phyloP scores from a whole-genome alignment of 106 monocot species.

The Ottelia alismoides region DNA sequence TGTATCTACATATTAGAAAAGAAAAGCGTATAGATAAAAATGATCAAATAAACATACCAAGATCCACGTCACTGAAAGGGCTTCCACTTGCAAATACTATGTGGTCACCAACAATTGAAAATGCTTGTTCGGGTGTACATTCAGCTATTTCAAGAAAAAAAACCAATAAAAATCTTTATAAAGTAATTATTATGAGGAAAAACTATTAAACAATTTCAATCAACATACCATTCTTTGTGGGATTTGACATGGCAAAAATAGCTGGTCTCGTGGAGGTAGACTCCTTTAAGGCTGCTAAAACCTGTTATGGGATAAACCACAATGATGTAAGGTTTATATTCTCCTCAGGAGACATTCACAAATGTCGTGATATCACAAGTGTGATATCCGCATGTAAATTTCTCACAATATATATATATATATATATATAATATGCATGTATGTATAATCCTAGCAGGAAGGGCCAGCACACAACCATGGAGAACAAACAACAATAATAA shows the following conservation, averaged over 20 bases:
- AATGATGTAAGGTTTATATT: background rate
- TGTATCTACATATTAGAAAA: too few species aligned
- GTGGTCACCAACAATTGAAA: slow-evolving; percentile 79
- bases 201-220: slow-evolving; percentile 1
- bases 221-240: slow-evolving; percentile 83
- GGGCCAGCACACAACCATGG: too few species aligned
- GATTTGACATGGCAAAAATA: slow-evolving; percentile 99
- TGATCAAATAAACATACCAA: slow-evolving; percentile 57
- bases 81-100: slow-evolving; percentile 94
- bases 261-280: slow-evolving; percentile 87
- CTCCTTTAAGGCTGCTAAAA: slow-evolving; percentile 88
- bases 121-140: slow-evolving; percentile 92
- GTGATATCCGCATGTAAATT: too few species aligned
- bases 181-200: background rate
- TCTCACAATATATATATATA: too few species aligned
- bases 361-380: too few species aligned
- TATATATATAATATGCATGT: too few species aligned
- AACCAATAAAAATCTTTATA: slow-evolving; percentile 1
- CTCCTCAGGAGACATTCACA: too few species aligned
- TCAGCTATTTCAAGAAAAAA: slow-evolving; percentile 84
- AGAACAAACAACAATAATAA: too few species aligned
- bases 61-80: slow-evolving; percentile 77
- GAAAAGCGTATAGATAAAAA: too few species aligned
- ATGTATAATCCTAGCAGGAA: too few species aligned
- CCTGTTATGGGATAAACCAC: slow-evolving; percentile 20